Evolutionary conservation across 2,329 filamentous ascomycete genomes (phyloP).

Genomic region (Arthrobotrys sinensis): DNA sequence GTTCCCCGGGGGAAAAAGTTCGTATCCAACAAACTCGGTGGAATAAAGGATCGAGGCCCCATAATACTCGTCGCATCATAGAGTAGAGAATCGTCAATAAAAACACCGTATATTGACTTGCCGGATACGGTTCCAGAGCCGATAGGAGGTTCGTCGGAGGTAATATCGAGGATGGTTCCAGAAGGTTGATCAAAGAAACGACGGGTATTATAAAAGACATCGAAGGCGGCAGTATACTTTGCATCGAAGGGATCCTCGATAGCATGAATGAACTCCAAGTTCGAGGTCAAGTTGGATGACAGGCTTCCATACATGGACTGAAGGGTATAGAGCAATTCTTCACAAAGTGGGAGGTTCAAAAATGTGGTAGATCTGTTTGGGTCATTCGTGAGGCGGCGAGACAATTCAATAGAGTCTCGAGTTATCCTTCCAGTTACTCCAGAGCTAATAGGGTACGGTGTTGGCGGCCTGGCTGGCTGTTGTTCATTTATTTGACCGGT

Average conservation of each 20-base stretch:
- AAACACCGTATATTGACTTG: conserved; percentile 52
- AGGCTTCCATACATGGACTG: conserved; percentile 26
- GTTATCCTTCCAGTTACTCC: neutral
- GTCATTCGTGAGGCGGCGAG: neutral
- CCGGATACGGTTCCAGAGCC: conserved; percentile 1
- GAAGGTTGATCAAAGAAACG: conserved; percentile 39
- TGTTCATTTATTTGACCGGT: neutral
- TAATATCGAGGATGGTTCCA: conserved; percentile 30
- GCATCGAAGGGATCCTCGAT: conserved; percentile 49
- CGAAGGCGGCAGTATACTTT: conserved; percentile 43
- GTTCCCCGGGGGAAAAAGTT: neutral
- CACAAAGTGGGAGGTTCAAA: neutral
- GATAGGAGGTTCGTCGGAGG: neutral
- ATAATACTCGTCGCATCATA: neutral
- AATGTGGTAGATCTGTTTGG: neutral
- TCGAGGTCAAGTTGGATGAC: neutral
- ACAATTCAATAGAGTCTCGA: neutral
- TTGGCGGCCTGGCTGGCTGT: neutral
- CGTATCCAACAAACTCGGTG: conserved; percentile 11
- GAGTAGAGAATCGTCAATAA: conserved; percentile 8
- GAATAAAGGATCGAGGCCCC: neutral
- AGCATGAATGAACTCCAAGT: neutral
- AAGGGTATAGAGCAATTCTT: conserved; percentile 3
- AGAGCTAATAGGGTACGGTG: neutral
- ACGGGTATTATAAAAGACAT: conserved; percentile 54